A percentile compares a stretch with the other conserved stretches of the same genome.
phyloP scores from a whole-genome alignment of 768 basidiomycete species.

The Lenzites betulinus region DNA sequence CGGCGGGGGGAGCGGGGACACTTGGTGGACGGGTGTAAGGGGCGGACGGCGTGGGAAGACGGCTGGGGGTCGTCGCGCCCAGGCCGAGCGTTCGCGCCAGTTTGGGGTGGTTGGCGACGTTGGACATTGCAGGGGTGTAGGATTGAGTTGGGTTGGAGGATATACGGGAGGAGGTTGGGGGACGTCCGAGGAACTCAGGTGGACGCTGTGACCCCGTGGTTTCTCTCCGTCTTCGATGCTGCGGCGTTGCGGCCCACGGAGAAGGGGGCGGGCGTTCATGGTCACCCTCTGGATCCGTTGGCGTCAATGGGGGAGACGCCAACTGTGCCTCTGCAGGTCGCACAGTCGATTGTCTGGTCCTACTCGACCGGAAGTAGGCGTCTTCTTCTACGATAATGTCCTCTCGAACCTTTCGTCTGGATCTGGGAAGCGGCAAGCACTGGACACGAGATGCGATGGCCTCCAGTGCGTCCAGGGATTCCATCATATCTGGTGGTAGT shows the following conservation, averaged over 20 bases:
- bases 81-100: constrained; percentile 15
- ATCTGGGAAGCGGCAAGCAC: background rate
- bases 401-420: background rate
- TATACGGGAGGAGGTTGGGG: background rate
- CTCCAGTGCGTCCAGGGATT: constrained; percentile 12
- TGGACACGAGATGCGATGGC: background rate
- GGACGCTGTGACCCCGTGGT: background rate
- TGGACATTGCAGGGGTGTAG: background rate
- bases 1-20: background rate
- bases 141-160: background rate
- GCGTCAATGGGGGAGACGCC: background rate
- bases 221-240: background rate
- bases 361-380: background rate
- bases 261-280: background rate
- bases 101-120: constrained; percentile 15
- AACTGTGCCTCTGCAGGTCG: background rate
- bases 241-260: background rate
- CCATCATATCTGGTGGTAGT: background rate
- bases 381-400: background rate
- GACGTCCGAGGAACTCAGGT: background rate
- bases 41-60: background rate
- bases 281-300: background rate
- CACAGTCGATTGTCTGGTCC: background rate
- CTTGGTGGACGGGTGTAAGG: background rate
- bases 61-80: background rate